Percentiles rank a stretch among this genome's conserved stretches.
Evolutionary conservation across 371 early-diverging fungal species (phyloP).

Genomic region (Massospora cicadina): DNA sequence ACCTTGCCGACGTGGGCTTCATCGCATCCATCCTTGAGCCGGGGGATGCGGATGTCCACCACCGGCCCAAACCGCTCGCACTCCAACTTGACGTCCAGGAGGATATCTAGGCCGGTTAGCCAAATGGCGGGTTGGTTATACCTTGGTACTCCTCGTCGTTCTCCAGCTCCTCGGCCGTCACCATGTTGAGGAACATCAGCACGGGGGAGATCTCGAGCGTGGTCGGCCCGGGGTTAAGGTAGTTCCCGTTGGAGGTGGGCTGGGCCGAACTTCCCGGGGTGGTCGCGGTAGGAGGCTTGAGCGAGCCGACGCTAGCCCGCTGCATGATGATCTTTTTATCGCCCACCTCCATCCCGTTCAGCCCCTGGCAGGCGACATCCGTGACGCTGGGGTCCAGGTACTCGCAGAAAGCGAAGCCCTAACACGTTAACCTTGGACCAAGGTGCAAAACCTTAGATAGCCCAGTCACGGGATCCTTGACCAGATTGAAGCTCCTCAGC

Average conservation of each 20-base stretch:
- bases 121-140: conserved; percentile 21
- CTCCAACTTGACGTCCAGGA: conserved; percentile 81
- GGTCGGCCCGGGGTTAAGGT: conserved; percentile 13
- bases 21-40: conserved; percentile 25
- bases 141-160: conserved; percentile 74
- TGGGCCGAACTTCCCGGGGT: conserved; percentile 13
- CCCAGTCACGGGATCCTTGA: conserved; percentile 63
- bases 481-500: conserved; percentile 75
- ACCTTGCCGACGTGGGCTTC: conserved; percentile 69
- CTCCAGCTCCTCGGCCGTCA: conserved; percentile 66
- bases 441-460: conserved; percentile 46
- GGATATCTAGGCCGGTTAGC: conserved; percentile 41
- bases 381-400: conserved; percentile 74
- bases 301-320: conserved; percentile 71
- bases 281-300: conserved; percentile 16
- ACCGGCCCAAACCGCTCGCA: conserved; percentile 75
- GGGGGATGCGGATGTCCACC: conserved; percentile 62
- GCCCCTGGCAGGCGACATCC: conserved; percentile 82
- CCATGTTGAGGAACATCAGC: conserved; percentile 89
- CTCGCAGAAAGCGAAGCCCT: conserved; percentile 95
- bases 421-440: conserved; percentile 1
- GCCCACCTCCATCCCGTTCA: conserved; percentile 89
- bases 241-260: conserved; percentile 12
- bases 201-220: conserved; percentile 52
- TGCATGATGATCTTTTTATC: conserved; percentile 90